Evolutionary conservation across 345 rosid genomes (phyloP).

Genomic region (Brassica rapa): DNA sequence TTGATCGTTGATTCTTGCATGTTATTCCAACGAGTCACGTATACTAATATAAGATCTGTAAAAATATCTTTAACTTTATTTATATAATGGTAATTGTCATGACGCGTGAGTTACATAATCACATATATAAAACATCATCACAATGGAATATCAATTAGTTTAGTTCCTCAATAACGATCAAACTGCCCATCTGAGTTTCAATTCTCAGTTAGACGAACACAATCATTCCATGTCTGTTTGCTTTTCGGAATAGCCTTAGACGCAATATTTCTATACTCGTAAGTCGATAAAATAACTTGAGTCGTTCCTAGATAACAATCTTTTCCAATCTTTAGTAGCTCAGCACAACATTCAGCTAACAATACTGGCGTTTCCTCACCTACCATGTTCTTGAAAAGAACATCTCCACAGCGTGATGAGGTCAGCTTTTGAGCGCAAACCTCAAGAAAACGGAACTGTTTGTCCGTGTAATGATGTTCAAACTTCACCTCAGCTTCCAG

Average conservation of each 20-base stretch:
- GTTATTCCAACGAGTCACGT: no score
- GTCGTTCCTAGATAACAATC: conserved; percentile 20
- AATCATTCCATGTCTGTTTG: conserved; percentile 20
- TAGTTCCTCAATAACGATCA: not conserved
- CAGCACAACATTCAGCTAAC: conserved; percentile 6
- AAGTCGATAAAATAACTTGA: not conserved
- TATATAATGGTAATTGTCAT: not conserved
- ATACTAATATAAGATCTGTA: no score
- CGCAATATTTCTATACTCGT: conserved; percentile 18
- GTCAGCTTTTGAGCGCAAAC: not conserved
- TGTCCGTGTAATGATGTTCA: not conserved
- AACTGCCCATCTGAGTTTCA: not conserved
- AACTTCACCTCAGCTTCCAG: not conserved
- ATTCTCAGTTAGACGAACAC: conserved; percentile 7
- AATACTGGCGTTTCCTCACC: not conserved
- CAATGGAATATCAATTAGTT: not conserved
- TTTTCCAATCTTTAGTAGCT: conserved; percentile 14
- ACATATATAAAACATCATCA: not conserved
- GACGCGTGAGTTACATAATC: not conserved
- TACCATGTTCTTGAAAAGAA: not conserved
- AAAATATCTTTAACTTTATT: not conserved
- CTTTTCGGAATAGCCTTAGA: conserved; percentile 14
- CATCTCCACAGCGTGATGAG: not conserved
- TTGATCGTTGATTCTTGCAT: not conserved
- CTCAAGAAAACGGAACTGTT: not conserved